Evolutionary conservation across 1,284 basidiomycete species (phyloP).

Genomic region (Gomphus bonarii): DNA sequence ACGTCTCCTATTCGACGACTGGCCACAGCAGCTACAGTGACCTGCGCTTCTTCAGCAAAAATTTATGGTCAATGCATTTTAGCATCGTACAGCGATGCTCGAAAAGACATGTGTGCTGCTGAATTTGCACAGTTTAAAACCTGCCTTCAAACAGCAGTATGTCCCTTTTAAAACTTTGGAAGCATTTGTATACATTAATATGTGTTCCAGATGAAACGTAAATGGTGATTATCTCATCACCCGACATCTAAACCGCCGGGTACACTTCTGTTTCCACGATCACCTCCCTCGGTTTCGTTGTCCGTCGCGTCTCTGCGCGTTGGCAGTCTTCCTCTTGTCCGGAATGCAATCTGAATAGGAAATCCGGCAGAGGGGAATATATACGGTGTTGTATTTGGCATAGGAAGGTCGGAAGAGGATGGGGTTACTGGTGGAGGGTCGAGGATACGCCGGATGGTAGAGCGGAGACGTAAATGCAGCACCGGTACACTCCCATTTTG

Average conservation of each 20-base stretch:
- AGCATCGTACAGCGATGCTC: constrained; percentile 65
- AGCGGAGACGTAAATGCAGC: constrained; percentile 7
- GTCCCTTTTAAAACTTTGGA: constrained; percentile 16
- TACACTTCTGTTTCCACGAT: background rate
- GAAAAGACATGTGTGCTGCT: constrained; percentile 63
- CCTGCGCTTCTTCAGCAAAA: constrained; percentile 58
- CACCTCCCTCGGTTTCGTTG: background rate
- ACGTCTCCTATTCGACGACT: constrained; percentile 44
- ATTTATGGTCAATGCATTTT: constrained; percentile 74
- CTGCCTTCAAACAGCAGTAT: constrained; percentile 62
- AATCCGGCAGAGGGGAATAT: constrained; percentile 7
- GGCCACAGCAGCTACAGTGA: constrained; percentile 57
- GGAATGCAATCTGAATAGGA: constrained; percentile 9
- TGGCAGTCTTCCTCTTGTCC: constrained; percentile 1
- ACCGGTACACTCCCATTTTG: background rate
- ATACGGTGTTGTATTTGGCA: constrained; percentile 11
- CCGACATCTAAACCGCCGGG: constrained; percentile 10
- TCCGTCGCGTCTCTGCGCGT: background rate
- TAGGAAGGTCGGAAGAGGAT: constrained; percentile 6
- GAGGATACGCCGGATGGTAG: constrained; percentile 9
- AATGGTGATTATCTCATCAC: constrained; percentile 32
- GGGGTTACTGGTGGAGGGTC: constrained; percentile 8
- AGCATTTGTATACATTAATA: background rate
- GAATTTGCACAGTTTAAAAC: constrained; percentile 70
- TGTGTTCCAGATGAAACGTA: constrained; percentile 51